Evolutionary conservation across 495 filamentous ascomycete species (phyloP), one percentile per base, ranked within the genome.

Genomic region (Acidiella bohemica): DNA sequence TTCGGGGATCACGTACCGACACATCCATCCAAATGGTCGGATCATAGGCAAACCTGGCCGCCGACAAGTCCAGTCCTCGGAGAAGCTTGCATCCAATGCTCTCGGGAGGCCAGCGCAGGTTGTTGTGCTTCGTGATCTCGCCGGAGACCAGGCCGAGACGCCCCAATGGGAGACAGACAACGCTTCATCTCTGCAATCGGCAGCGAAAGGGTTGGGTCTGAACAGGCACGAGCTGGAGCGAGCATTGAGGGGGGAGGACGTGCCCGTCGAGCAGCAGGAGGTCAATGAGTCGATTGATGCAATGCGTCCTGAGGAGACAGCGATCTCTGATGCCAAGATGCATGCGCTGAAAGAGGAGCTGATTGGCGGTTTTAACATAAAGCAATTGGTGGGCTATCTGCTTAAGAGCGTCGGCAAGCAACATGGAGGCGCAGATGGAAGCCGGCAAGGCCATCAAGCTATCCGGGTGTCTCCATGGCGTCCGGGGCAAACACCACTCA

Each of bases 41-140:
- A 43, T 50, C 27, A 35, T 41, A 21, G 51, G 51, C 29, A 40
- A 39, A 35, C 41, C 36, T 2, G 51, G 47, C 10, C 41, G 39
- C 7, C 27, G 42, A 16, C 39, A 50, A 32, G 37, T 33, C 9
- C 28, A 50, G 26, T 39, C 21, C 1, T 39, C 47, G 14, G 42
- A 35, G 32, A 14, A 13, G 17, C 28, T 54, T 17, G 32, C 24
- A 11, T 43, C 37, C 3, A 36, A 29, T 12, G 36, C 51, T 5
- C 33, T 54, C 24, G 38, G 36, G 8, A 41, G 42, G 47, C 51
- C 51, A 4, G 36, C 41, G 2, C 42, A 54, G 16, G 43, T 54
- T 8, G 34, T 50, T 32, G 29, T 54, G 18, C 26, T 54, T 9
- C 42, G 37, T 3, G 51, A 54, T 25, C 39, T 45, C 4, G 19